A percentile compares a stretch with the other conserved stretches of the same genome.
Conservation (phyloP, 139 green algal genomes). For the Yamagishiella unicocca region DNA sequence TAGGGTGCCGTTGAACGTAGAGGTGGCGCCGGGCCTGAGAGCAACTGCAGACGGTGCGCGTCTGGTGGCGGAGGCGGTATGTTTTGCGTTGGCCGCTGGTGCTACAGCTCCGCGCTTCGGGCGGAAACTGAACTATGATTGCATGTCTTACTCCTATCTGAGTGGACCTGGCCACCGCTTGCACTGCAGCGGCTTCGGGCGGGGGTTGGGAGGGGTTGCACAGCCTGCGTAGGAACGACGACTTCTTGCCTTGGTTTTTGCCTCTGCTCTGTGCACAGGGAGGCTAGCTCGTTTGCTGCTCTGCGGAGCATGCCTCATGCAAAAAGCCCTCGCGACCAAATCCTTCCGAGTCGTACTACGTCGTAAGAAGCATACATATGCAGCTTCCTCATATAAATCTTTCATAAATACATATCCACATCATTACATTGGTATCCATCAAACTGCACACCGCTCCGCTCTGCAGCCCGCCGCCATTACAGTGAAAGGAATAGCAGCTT, state of each 20-base stretch:
- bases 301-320: not conserved
- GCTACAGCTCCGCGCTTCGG: not conserved
- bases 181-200: not conserved
- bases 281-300: not conserved
- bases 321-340: not conserved
- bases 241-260: not conserved
- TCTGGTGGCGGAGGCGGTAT: not conserved
- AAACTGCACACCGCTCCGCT: not conserved
- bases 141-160: not conserved
- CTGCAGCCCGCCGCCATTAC: not conserved
- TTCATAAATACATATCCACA: not conserved
- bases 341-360: not conserved
- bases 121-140: not conserved
- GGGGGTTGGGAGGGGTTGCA: not conserved
- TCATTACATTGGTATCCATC: not conserved
- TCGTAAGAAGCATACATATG: not conserved
- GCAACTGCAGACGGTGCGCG: not conserved
- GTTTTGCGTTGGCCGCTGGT: not conserved
- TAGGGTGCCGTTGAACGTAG: constrained; percentile 12
- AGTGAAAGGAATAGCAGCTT: not conserved
- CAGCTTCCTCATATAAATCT: not conserved
- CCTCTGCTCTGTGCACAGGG: not conserved
- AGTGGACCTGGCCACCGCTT: not conserved
- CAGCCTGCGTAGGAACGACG: not conserved
- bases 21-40: not conserved